Base-by-base conservation (phyloP, 768 basidiomycete species). In the Tubosaeta sp. region DNA sequence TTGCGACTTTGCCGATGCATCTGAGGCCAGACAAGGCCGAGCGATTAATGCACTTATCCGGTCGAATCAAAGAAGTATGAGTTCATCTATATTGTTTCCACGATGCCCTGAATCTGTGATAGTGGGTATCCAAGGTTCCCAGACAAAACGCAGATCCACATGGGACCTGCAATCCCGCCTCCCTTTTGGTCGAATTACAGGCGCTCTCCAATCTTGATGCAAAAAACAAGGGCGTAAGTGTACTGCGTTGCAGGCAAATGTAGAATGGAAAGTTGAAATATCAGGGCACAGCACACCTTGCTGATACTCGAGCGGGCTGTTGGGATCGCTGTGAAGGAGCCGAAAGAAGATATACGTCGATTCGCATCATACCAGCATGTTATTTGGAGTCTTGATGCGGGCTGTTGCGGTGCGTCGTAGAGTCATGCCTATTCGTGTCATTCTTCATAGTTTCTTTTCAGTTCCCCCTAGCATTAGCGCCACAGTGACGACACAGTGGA, bases 311-410 rank as follows among this genome's bases (percentile, higher is more conserved):
- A 70, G 25, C 67, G 70, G 18, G 66, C 84, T 30, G 64, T 81
- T 32, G 60, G 69, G 21, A 48, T 73, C 10, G 71, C 74, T 24
- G 71, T 71, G 31, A 60, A 68, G 10, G 63, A 69, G 34, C 62
- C 63, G 7, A 46, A 55, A 13, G 58, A 63, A 36, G 61, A 80
- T 4, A 60, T 87, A 10, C 53, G 66, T 21, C 77, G 75, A 49
- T 64, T 85, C 31, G 67, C 77, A 12, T 62, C 73, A 1, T 82
- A 83, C 58, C 81, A 80, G 54, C 83, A 83, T 54, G 64, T 81
- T n/a, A 35, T 76, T 27, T 86, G 84, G 86, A 49, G 53, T 69
- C 9, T 52, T 64, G 18, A 69, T 42, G 71, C 76, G 25, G 69
- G 69, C 6, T 64, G 56, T 27, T 59, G 65, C 55, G 60, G 85